phyloP scores from a whole-genome alignment of 805 yeast species.

The Saccharomyces jurei region DNA sequence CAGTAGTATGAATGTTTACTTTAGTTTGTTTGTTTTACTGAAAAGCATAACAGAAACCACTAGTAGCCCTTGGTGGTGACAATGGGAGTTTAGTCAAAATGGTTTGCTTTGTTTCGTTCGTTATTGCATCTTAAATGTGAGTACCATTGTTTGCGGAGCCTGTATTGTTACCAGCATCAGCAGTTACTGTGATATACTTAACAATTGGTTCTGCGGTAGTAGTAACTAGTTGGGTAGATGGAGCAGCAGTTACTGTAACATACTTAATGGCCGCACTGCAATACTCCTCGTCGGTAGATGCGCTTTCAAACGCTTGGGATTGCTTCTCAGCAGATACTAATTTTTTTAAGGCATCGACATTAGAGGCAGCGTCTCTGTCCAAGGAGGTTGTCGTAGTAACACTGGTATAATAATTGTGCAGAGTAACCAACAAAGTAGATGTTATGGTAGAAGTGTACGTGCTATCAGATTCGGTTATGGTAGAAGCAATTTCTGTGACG shows the following conservation, averaged over 20 bases:
- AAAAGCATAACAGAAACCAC: not conserved
- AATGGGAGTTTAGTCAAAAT: not conserved
- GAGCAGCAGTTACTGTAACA: conserved; percentile 16
- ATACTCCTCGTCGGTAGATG: not conserved
- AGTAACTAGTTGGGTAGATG: conserved; percentile 13
- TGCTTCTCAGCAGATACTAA: conserved; percentile 1
- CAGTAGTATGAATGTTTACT: not conserved
- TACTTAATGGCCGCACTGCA: conserved; percentile 7
- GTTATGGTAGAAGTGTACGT: conserved; percentile 11
- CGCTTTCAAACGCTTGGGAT: not conserved
- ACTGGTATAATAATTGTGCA: conserved; percentile 5
- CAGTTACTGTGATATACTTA: conserved; percentile 4
- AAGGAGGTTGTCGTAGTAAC: conserved; percentile 7
- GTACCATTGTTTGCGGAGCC: not conserved
- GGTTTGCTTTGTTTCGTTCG: not conserved
- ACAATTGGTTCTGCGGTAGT: conserved; percentile 6
- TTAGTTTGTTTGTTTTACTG: not conserved
- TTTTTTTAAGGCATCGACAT: conserved; percentile 1
- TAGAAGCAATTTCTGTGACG: not conserved
- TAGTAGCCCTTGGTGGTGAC: not conserved
- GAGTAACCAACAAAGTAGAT: conserved; percentile 9
- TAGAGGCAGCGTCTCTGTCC: conserved; percentile 4
- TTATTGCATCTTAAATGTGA: not conserved
- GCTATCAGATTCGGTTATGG: not conserved
- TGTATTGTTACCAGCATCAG: conserved; percentile 1